Base-by-base conservation (phyloP, 2,329 filamentous ascomycete species). In the Verticillium dahliae region DNA sequence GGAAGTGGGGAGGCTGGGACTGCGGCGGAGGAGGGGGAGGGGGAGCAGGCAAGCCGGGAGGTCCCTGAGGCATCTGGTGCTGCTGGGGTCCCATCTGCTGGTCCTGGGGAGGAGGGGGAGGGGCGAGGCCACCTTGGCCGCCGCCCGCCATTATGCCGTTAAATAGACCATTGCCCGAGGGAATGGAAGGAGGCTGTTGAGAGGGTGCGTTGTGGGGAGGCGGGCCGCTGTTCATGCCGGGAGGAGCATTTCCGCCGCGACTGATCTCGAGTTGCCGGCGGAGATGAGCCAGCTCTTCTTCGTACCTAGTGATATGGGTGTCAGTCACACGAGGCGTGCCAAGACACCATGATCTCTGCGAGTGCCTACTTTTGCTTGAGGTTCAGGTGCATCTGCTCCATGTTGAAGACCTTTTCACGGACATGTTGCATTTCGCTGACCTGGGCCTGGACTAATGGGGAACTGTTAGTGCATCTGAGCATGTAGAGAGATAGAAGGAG, bases 391-490 rank as follows among this genome's bases (percentile, higher is more conserved):
- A 89, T 86, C 73, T 96, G 92, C 75, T 99, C 95, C 75, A 99
- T 87, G 69, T 91, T 86, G 72, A 92, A 97, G 63, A 99, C 91
- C 77, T 97, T 97, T 73, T 93, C 90, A 65, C 93, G 85, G 58
- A 99, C 92, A 71, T 97, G 85, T 73, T 97, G 91, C 84, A 98
- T 95, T 78, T 99, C 95, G 71, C 94, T 89, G 66, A 97, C 89
- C 75, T 99, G 95, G 58, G 88, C 86, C 62, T 91, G 88, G 72
- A 98, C 95, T 97, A 75, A 67, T 69, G 61, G 61, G 63, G 14
- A 57, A 50, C 41, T 27, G 41, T 50, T 11, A 50, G 41, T n/a
- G 41, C 45, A 39, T 57, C 52, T 60, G 58, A 57, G 6, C 56
- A 31, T 50, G 57, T 35, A 15, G 45, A 3, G 22, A 52, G 35